Base-by-base conservation (phyloP, 306 rosid species). In the Dalbergia oliveri region DNA sequence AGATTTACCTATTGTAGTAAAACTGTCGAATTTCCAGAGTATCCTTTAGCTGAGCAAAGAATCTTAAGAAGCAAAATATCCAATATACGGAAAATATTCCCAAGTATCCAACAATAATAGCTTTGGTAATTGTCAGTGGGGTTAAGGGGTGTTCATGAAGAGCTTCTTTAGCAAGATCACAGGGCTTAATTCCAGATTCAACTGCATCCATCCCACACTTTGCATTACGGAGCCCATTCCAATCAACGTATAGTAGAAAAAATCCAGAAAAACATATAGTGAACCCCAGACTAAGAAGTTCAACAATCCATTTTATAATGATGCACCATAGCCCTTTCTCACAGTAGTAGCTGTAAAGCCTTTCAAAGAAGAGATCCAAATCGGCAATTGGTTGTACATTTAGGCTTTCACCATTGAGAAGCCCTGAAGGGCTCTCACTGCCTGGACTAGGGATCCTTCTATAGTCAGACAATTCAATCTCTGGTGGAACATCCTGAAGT, bases 121-220 rank as follows among this genome's bases (percentile, higher is more conserved):
- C 90, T 82, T 83, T 95, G 15, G 85, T 82, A 75, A 93, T 81
- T 58, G 98, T 95, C 15, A 93, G 8, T 26, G 97, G 98, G 69
- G 90, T 89, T 70, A 95, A 85, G n/a, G 99, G 99, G 85, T 90
- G 94, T 72, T 73, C 77, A 71, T 85, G 84, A 84, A 93, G 89
- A 78, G 98, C 99, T 81, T 95, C 99, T 73, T 88, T 93, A 43
- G 87, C 85, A 81, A 95, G 94, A 89, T 95, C 98, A 88, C 99
- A 95, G 34, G 96, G 97, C 84, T 93, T 93, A 26, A 72, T 88
- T 76, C 98, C 97, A 69, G 96, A 95, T 83, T 93, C 94, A 43
- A 95, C 91, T 6, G 99, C 99, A 86, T 93, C 88, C 93, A 93
- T 93, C 83, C 99, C 98, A 89, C 99, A 95, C 80, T 93, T 93